Evolutionary conservation across 164 flowering plant species (phyloP).

Genomic region (Kingdonia uniflora): DNA sequence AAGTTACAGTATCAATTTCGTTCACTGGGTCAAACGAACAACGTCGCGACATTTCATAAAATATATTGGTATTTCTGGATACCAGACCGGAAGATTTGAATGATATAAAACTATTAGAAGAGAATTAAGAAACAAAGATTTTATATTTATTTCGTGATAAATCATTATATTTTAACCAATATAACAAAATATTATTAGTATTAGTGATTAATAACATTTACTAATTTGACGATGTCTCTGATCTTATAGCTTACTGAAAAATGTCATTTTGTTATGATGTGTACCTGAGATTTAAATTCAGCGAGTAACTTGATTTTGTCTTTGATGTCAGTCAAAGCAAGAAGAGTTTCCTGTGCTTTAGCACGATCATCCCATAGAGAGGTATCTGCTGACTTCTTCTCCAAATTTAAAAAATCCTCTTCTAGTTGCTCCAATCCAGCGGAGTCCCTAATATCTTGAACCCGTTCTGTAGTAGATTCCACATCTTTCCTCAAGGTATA

Average conservation of each 20-base stretch:
- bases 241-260: too few species aligned
- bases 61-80: too few species aligned
- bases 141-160: too few species aligned
- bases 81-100: too few species aligned
- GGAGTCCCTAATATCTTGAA: slow-evolving; percentile 63
- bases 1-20: too few species aligned
- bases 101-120: too few species aligned
- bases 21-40: too few species aligned
- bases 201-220: too few species aligned
- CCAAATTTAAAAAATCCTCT: slow-evolving; percentile 48
- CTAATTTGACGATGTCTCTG: not conserved
- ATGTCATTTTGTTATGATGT: not conserved
- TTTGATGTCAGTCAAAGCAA: slow-evolving; percentile 72
- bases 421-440: slow-evolving; percentile 62
- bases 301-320: slow-evolving; percentile 62
- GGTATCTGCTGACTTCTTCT: slow-evolving; percentile 61
- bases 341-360: slow-evolving; percentile 77
- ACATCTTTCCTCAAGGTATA: slow-evolving; percentile 81
- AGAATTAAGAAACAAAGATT: too few species aligned
- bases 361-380: slow-evolving; percentile 88
- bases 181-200: too few species aligned
- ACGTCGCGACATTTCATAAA: too few species aligned
- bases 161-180: too few species aligned
- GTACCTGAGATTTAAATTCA: slow-evolving; percentile 83
- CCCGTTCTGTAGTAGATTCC: slow-evolving; percentile 49